Conservation (phyloP, 495 filamentous ascomycete genomes). For the Penicillium cosmopolitanum region DNA sequence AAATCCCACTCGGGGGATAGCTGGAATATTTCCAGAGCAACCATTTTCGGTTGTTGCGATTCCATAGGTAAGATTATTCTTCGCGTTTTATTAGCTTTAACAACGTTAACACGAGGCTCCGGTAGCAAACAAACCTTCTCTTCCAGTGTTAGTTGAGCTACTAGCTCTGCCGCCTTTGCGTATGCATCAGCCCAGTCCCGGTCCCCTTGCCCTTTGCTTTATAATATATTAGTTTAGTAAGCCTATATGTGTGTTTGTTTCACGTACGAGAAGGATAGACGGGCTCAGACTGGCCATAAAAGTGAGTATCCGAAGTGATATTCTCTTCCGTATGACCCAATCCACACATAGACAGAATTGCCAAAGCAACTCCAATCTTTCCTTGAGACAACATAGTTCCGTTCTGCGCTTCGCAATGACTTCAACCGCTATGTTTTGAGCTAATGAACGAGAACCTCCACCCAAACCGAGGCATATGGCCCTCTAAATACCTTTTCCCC, state of each 20-base stretch:
- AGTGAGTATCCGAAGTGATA: slow-evolving; percentile 36
- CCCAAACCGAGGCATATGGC: neutral
- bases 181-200: slow-evolving; percentile 53
- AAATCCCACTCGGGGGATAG: slow-evolving; percentile 58
- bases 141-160: slow-evolving; percentile 59
- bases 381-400: slow-evolving; percentile 15
- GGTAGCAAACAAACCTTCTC: slow-evolving; percentile 47
- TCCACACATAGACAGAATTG: slow-evolving; percentile 23
- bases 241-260: neutral
- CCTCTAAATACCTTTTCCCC: slow-evolving; percentile 13
- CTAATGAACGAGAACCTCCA: neutral
- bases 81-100: neutral
- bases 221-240: slow-evolving; percentile 5
- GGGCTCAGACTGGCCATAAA: slow-evolving; percentile 60
- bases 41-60: slow-evolving; percentile 36
- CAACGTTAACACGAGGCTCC: neutral
- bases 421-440: neutral
- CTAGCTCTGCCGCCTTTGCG: slow-evolving; percentile 53
- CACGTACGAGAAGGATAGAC: slow-evolving; percentile 56
- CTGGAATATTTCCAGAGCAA: slow-evolving; percentile 56
- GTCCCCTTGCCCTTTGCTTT: slow-evolving; percentile 22
- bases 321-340: slow-evolving; percentile 18
- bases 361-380: slow-evolving; percentile 17
- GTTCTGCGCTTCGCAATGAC: neutral
- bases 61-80: slow-evolving; percentile 54